Evolutionary conservation across 2,329 filamentous ascomycete species (phyloP).

Genomic region (Cytospora mali): DNA sequence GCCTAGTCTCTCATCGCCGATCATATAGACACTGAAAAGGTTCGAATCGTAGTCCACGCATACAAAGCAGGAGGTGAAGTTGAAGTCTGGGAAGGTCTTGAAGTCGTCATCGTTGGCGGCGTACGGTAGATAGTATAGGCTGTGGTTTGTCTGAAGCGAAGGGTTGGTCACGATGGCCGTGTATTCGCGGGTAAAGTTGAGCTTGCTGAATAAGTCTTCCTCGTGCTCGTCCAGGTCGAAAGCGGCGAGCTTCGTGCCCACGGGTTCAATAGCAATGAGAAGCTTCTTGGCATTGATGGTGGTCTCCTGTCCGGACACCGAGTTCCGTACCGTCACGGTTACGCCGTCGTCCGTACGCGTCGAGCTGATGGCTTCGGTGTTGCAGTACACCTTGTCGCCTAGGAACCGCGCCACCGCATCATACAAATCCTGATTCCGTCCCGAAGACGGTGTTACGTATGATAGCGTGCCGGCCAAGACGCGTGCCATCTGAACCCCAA

Average conservation of each 20-base stretch:
- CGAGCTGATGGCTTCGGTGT: conserved; percentile 38
- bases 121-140: conserved; percentile 37
- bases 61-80: conserved; percentile 37
- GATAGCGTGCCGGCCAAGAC: neutral
- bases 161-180: conserved; percentile 38
- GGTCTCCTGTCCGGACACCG: conserved; percentile 30
- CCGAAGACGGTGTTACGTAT: conserved; percentile 35
- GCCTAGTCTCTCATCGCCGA: conserved; percentile 31
- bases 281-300: conserved; percentile 40
- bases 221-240: conserved; percentile 40
- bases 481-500: conserved; percentile 41
- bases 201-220: conserved; percentile 36
- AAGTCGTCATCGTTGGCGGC: conserved; percentile 34
- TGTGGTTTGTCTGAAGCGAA: conserved; percentile 34
- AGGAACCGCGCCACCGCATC: conserved; percentile 40
- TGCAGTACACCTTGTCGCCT: conserved; percentile 41
- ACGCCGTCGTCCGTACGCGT: conserved; percentile 37
- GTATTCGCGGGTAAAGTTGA: conserved; percentile 39
- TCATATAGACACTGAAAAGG: conserved; percentile 36
- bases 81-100: conserved; percentile 33
- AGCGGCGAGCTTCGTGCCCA: conserved; percentile 34
- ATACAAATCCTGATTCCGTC: conserved; percentile 45
- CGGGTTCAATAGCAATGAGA: conserved; percentile 42
- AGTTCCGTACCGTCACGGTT: conserved; percentile 36
- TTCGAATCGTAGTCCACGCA: conserved; percentile 31